Conservation (phyloP, 2,329 filamentous ascomycete genomes). For the Botrytis hyacinthi region DNA sequence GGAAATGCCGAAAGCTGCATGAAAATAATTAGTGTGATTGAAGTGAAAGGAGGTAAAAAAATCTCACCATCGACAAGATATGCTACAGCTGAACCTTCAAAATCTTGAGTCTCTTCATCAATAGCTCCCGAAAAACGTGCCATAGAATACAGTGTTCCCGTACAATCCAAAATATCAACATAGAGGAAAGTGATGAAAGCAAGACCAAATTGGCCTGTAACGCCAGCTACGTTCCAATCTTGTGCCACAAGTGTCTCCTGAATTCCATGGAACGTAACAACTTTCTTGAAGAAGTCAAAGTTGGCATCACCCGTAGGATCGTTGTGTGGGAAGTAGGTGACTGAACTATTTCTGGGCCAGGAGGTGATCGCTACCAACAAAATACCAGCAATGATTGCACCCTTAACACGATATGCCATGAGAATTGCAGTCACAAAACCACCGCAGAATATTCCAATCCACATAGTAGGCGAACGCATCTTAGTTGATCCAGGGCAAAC, state of each 20-base stretch:
- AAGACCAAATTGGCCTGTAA: conserved; percentile 74
- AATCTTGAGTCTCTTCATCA: conserved; percentile 80
- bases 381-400: conserved; percentile 80
- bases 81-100: conserved; percentile 78
- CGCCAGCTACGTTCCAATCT: conserved; percentile 66
- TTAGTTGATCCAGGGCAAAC: conserved; percentile 61
- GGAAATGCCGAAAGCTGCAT: conserved; percentile 65
- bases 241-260: conserved; percentile 67
- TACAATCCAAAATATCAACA: conserved; percentile 84
- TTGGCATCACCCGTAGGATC: conserved; percentile 63
- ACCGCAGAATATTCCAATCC: conserved; percentile 85
- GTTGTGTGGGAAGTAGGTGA: conserved; percentile 83
- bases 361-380: conserved; percentile 83
- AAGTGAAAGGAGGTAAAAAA: not conserved
- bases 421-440: conserved; percentile 76
- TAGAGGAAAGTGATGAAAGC: conserved; percentile 88
- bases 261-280: conserved; percentile 81
- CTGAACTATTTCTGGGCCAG: conserved; percentile 74
- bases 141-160: conserved; percentile 87
- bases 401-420: conserved; percentile 84
- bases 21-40: not conserved
- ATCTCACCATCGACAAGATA: conserved; percentile 67
- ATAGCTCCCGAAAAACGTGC: conserved; percentile 78
- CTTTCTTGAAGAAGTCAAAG: conserved; percentile 86
- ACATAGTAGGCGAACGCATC: conserved; percentile 82